phyloP scores from a whole-genome alignment of 495 filamentous ascomycete species.

The Xylaria venustula region DNA sequence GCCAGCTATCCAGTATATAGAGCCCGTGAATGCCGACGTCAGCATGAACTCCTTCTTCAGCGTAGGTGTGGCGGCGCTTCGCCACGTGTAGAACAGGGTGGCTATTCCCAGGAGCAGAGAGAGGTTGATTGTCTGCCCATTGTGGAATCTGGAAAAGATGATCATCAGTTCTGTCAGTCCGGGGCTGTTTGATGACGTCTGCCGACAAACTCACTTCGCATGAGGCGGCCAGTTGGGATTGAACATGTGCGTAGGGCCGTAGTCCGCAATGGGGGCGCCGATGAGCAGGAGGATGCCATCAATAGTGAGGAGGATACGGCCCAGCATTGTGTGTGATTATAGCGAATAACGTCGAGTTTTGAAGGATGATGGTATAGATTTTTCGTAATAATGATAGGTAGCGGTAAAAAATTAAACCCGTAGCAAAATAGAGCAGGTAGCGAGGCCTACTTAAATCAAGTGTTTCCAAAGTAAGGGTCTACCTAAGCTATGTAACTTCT shows the following conservation, averaged over 20 bases:
- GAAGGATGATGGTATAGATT: no score
- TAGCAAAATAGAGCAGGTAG: no score
- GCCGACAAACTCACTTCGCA: constrained; percentile 43
- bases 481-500: no score
- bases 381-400: no score
- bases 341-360: not conserved
- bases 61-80: constrained; percentile 18
- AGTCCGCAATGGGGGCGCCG: constrained; percentile 47
- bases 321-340: constrained; percentile 30
- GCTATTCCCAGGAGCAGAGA: constrained; percentile 42
- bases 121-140: constrained; percentile 54
- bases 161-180: not conserved
- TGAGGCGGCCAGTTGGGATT: constrained; percentile 58
- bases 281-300: constrained; percentile 40
- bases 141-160: constrained; percentile 45
- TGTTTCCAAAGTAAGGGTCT: no score
- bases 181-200: no score
- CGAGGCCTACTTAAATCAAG: no score
- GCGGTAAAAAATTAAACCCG: no score
- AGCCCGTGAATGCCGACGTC: constrained; percentile 43
- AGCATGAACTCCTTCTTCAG: constrained; percentile 32
- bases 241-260: constrained; percentile 52
- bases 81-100: constrained; percentile 52
- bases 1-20: constrained; percentile 52
- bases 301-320: constrained; percentile 45